phyloP scores from a whole-genome alignment of 768 basidiomycete species.

The Amanita polypyramis region DNA sequence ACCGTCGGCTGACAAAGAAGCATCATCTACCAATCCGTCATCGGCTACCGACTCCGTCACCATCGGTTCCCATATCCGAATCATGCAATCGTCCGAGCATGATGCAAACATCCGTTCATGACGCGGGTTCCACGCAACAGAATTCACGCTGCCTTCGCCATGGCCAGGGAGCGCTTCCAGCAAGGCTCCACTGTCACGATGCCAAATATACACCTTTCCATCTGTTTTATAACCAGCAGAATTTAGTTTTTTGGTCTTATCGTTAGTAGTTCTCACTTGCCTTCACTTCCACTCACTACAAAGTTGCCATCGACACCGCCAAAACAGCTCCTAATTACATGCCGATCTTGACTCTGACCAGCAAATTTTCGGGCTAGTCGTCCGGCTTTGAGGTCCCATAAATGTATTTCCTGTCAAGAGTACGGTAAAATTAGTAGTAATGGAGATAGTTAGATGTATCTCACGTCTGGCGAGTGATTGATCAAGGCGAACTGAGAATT shows the following conservation, averaged over 20 bases:
- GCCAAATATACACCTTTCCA: slow-evolving; percentile 92
- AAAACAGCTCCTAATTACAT: slow-evolving; percentile 89
- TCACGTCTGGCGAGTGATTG: slow-evolving; percentile 80
- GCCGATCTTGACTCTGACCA: slow-evolving; percentile 75
- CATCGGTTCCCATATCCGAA: slow-evolving; percentile 81
- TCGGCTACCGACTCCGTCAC: slow-evolving; percentile 11
- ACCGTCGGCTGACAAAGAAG: slow-evolving; percentile 4
- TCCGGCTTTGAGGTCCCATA: slow-evolving; percentile 71
- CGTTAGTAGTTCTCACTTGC: slow-evolving; percentile 29
- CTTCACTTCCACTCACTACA: slow-evolving; percentile 92
- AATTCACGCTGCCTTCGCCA: slow-evolving; percentile 84
- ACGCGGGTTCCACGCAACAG: slow-evolving; percentile 91
- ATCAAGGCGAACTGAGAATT: slow-evolving; percentile 84
- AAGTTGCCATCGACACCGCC: slow-evolving; percentile 85
- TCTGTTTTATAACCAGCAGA: slow-evolving; percentile 37
- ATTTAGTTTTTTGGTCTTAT: background rate
- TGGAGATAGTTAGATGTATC: slow-evolving; percentile 17
- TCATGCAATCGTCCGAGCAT: slow-evolving; percentile 85
- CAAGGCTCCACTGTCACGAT: slow-evolving; percentile 71
- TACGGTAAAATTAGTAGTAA: slow-evolving; percentile 8
- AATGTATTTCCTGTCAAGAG: slow-evolving; percentile 65
- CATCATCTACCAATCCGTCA: background rate
- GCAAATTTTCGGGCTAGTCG: slow-evolving; percentile 70
- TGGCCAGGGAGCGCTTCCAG: slow-evolving; percentile 89
- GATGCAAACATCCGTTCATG: slow-evolving; percentile 92